phyloP scores from a whole-genome alignment of 805 yeast genomes.

The Starmerella khaoyaiensis region DNA sequence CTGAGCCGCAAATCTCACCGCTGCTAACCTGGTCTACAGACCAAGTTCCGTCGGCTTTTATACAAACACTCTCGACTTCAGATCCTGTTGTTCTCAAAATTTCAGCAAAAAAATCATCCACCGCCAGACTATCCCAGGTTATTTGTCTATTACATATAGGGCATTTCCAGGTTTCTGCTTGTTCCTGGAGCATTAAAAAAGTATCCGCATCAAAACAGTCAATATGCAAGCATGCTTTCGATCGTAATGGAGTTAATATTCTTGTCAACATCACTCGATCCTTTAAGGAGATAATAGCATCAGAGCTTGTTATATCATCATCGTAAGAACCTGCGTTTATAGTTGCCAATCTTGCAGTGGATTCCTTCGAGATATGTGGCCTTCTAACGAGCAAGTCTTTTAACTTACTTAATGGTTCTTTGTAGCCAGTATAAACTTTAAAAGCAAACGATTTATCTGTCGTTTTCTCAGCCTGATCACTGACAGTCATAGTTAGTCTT shows the following conservation, averaged over 20 bases:
- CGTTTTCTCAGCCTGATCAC: constrained; percentile 39
- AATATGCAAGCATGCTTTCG: constrained; percentile 60
- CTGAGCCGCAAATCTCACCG: constrained; percentile 7
- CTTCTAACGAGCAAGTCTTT: constrained; percentile 32
- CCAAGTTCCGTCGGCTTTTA: constrained; percentile 70
- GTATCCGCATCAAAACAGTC: constrained; percentile 79
- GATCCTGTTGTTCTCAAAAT: constrained; percentile 42
- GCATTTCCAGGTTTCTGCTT: constrained; percentile 76
- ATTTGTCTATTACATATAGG: constrained; percentile 59
- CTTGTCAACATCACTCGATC: constrained; percentile 69
- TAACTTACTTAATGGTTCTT: constrained; percentile 33
- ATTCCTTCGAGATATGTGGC: constrained; percentile 40
- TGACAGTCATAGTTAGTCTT: constrained; percentile 27
- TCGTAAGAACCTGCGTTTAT: constrained; percentile 35
- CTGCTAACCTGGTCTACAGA: constrained; percentile 20
- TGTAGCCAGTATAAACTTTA: constrained; percentile 48
- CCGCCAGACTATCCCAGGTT: constrained; percentile 43
- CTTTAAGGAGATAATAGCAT: constrained; percentile 51
- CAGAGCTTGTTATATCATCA: constrained; percentile 58
- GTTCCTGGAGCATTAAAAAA: constrained; percentile 61
- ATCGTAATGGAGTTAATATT: constrained; percentile 59
- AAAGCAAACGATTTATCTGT: constrained; percentile 32
- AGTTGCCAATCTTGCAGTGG: constrained; percentile 40
- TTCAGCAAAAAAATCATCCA: constrained; percentile 61
- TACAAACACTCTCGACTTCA: constrained; percentile 51